These are phyloP conservation scores for Ophiostoma tasmaniense DNA, from an alignment of 2,329 filamentous ascomycete species.

Conservation along the genomic window DNA sequence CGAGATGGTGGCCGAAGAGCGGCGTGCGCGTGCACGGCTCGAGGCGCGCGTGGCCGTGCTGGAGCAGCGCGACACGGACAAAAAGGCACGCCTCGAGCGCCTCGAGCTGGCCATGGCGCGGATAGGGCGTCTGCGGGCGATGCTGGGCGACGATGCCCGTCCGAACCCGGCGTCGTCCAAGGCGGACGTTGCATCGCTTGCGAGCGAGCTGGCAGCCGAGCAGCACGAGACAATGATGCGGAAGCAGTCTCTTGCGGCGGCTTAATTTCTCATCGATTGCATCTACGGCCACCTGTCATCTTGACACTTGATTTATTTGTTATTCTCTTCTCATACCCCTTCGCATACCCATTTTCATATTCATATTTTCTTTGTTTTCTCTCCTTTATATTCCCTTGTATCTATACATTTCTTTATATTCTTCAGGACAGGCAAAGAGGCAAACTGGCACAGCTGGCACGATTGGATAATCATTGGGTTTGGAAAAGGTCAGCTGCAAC, in stretches of 20 bases:
- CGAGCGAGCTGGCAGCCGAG: neutral
- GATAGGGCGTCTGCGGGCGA: constrained; percentile 59
- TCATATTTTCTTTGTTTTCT: neutral
- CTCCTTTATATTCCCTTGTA: neutral
- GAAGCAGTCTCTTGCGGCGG: neutral
- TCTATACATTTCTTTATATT: neutral
- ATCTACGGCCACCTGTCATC: neutral
- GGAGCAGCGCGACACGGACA: constrained; percentile 62
- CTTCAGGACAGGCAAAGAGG: neutral
- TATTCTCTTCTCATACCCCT: neutral
- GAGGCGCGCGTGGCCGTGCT: constrained; percentile 62
- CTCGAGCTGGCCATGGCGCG: constrained; percentile 62
- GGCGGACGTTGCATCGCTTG: neutral
- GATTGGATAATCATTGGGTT: neutral
- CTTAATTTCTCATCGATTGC: neutral
- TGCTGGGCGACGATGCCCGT: constrained; percentile 36
- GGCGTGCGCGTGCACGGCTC: constrained; percentile 59
- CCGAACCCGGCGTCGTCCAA: neutral
- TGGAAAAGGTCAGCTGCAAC: neutral
- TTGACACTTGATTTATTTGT: neutral
- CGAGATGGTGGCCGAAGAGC: constrained; percentile 75
- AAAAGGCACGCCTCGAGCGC: constrained; percentile 57
- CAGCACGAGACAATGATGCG: neutral
- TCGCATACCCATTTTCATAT: neutral
- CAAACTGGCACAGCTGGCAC: neutral